phyloP scores from a whole-genome alignment of 2,329 filamentous ascomycete genomes.

The Aspergillus sp. region DNA sequence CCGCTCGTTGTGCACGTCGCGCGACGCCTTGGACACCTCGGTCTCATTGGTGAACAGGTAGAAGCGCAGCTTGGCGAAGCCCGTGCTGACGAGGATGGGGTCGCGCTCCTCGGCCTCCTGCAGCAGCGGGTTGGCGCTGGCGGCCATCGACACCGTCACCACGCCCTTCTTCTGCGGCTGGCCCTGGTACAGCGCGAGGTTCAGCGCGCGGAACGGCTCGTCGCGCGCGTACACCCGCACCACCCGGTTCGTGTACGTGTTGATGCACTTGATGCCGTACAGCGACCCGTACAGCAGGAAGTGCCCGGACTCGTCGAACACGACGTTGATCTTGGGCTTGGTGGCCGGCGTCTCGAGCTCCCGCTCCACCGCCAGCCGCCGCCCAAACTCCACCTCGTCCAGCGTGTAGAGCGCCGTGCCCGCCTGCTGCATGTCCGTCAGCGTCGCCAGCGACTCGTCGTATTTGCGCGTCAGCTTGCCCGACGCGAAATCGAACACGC shows the following conservation, averaged over 20 bases:
- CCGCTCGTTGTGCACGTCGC: constrained; percentile 94
- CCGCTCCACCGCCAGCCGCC: constrained; percentile 79
- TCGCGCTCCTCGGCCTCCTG: constrained; percentile 89
- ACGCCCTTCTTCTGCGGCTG: constrained; percentile 91
- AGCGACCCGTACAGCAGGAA: constrained; percentile 95
- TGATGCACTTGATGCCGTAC: constrained; percentile 89
- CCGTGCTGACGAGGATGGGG: constrained; percentile 82
- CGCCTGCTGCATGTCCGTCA: constrained; percentile 95
- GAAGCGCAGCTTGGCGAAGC: constrained; percentile 83
- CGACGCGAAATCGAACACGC: constrained; percentile 87
- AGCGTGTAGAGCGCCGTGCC: constrained; percentile 77
- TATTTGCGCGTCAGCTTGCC: constrained; percentile 90
- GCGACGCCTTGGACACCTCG: constrained; percentile 75
- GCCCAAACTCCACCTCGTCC: constrained; percentile 88
- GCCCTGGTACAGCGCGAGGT: constrained; percentile 87
- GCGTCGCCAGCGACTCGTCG: constrained; percentile 85
- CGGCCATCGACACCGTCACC: constrained; percentile 95
- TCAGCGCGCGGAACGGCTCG: constrained; percentile 80
- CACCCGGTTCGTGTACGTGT: constrained; percentile 89
- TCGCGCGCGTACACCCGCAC: constrained; percentile 89
- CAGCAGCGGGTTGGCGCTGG: constrained; percentile 86
- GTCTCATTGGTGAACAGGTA: constrained; percentile 97
- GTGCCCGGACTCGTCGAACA: constrained; percentile 94
- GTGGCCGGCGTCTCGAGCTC: constrained; percentile 73
- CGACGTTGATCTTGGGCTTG: constrained; percentile 73